Conservation (phyloP, 257 asterid species). For the Ligustrum vulgare region DNA sequence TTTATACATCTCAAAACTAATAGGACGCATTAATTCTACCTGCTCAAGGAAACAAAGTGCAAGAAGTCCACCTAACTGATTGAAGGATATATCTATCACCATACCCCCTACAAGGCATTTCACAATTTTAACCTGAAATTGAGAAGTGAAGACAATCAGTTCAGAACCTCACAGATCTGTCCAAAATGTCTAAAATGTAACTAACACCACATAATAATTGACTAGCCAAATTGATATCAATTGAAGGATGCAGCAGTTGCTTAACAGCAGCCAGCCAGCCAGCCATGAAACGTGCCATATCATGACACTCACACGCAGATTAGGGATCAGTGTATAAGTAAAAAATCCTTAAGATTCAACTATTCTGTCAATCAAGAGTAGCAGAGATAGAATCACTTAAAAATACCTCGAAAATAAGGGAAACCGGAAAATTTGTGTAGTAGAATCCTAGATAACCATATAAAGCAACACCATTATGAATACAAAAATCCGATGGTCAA, state of each 20-base stretch:
- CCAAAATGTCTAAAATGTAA: conserved; percentile 16
- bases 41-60: conserved; percentile 92
- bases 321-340: not conserved
- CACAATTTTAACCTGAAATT: conserved; percentile 84
- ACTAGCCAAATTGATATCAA: conserved; percentile 9
- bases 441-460: conserved; percentile 3
- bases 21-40: conserved; percentile 34
- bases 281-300: conserved; percentile 7
- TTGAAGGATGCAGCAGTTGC: not conserved
- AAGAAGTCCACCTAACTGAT: conserved; percentile 89
- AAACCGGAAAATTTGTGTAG: not conserved
- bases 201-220: not conserved
- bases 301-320: not conserved
- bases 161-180: not conserved
- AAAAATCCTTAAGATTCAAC: not conserved
- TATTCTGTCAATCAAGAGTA: not conserved
- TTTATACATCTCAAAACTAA: conserved; percentile 3
- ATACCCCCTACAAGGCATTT: conserved; percentile 73
- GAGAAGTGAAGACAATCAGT: conserved; percentile 26
- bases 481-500: not conserved
- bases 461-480: not conserved
- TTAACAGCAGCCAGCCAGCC: not conserved
- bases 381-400: not conserved
- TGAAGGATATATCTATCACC: conserved; percentile 83
- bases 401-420: not conserved